Base-by-base conservation (phyloP, 371 early-diverging fungal species). In the Phascolomyces articulosus region DNA sequence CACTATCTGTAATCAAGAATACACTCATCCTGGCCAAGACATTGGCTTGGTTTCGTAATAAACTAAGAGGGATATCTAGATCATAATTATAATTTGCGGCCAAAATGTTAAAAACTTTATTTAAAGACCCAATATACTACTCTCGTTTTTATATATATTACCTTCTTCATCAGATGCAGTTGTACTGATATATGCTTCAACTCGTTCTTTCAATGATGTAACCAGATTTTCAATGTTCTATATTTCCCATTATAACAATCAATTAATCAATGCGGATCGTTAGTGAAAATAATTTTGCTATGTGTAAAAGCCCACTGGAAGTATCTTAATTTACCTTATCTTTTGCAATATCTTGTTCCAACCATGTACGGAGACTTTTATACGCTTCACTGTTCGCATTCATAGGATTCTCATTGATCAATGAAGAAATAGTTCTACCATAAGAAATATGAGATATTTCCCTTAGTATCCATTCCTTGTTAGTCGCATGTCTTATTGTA, bases 41-140 rank as follows among this genome's bases (percentile, higher is more conserved):
- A 34, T 77, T 70, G 7, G 80, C 77, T 66, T 79, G 80, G 7
- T 64, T 69, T n/a, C 71, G 68, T 20, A 79, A 58, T 6, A 77
- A 61, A n/a, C 65, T 65, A 3, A 71, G 57, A 20, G 80, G 80
- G 24, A 77, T 66, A 54, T 79, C 79, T 73, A 67, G 7, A 34
- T 34, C 6, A 34, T 34, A 23, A 60, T 15, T 6, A 31, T 31
- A 63, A 24, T 23, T 63, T 29, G 15, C 66, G 28, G n/a, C n/a
- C n/a, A n/a, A n/a, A n/a, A n/a, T n/a, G n/a, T n/a, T n/a, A n/a
- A n/a, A n/a, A n/a, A n/a, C n/a, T n/a, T n/a, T n/a, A n/a, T n/a
- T n/a, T n/a, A n/a, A n/a, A n/a, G n/a, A n/a, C n/a, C n/a, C n/a
- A n/a, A n/a, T n/a, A 34, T 34, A 9, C 2, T 34, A 34, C 9